phyloP scores from a whole-genome alignment of 1,139 yeast genomes.

The Eremothecium coryli region DNA sequence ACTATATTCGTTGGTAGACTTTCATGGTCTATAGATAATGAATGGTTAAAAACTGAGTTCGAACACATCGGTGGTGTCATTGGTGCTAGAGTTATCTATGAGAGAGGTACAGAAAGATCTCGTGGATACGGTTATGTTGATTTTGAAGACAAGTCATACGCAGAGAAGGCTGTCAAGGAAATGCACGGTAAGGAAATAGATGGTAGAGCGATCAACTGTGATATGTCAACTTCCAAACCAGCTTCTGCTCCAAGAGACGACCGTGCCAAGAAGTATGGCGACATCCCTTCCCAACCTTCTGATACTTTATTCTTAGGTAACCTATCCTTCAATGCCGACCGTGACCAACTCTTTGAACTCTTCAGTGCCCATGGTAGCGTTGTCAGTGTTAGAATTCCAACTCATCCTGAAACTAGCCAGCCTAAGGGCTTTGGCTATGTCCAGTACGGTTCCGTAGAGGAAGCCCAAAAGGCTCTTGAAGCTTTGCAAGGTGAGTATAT shows the following conservation, averaged over 20 bases:
- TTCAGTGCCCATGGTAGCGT: conserved; percentile 76
- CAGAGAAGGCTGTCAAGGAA: conserved; percentile 81
- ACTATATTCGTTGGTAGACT: conserved; percentile 94
- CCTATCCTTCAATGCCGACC: conserved; percentile 79
- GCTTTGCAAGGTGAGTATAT: conserved; percentile 82
- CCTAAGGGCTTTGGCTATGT: conserved; percentile 99
- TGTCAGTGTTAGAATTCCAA: conserved; percentile 86
- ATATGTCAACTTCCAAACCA: conserved; percentile 82
- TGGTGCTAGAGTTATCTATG: conserved; percentile 87
- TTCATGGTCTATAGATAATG: conserved; percentile 96
- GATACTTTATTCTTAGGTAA: conserved; percentile 95
- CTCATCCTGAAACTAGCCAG: conserved; percentile 97
- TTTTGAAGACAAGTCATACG: conserved; percentile 64
- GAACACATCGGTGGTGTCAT: conserved; percentile 73
- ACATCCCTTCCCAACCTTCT: conserved; percentile 81
- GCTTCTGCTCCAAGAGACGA: conserved; percentile 43
- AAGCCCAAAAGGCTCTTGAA: conserved; percentile 82
- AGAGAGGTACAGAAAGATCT: conserved; percentile 85
- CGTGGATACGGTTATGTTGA: conserved; percentile 99
- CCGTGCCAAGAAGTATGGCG: conserved; percentile 87
- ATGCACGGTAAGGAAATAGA: conserved; percentile 91
- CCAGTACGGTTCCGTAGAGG: conserved; percentile 77
- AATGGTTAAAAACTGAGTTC: conserved; percentile 82
- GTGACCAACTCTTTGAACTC: conserved; percentile 62
- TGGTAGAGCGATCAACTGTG: conserved; percentile 93